phyloP scores from a whole-genome alignment of 148 eudicot species.

The Beta vulgaris region DNA sequence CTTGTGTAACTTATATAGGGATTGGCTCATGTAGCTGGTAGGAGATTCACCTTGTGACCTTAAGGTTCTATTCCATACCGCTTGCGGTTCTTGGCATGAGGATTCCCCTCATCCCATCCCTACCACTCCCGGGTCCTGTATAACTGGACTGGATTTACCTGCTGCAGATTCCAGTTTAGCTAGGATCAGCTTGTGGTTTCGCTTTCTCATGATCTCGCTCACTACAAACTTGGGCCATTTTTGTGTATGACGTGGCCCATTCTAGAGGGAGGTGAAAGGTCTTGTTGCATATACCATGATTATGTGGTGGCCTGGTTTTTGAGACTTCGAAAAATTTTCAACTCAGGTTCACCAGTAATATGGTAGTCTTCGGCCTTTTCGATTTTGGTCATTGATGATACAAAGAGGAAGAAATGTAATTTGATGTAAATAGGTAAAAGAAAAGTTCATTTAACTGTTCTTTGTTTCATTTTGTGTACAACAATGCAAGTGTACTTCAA shows the following conservation, averaged over 20 bases:
- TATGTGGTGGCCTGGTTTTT: background rate
- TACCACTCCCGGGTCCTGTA: no score
- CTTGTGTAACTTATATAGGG: constrained; percentile 17
- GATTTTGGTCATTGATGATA: background rate
- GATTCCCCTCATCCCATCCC: no score
- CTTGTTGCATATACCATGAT: background rate
- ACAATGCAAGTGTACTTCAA: background rate
- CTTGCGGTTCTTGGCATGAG: no score
- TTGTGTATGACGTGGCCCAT: constrained; percentile 16
- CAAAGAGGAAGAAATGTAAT: constrained; percentile 3
- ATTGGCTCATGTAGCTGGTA: constrained; percentile 7
- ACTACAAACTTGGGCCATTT: constrained; percentile 7
- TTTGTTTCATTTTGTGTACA: background rate
- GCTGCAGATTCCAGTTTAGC: no score
- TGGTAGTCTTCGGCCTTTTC: constrained; percentile 5
- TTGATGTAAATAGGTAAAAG: background rate
- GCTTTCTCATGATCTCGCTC: background rate
- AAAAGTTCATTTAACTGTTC: background rate
- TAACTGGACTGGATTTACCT: no score
- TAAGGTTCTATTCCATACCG: no score
- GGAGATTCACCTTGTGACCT: no score
- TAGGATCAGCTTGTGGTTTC: background rate
- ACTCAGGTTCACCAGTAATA: background rate
- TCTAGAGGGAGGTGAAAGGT: background rate
- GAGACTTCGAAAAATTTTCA: background rate